These are phyloP conservation scores for Apiotrichum gracile DNA, from an alignment of 1,284 basidiomycete species.

Conservation along the genomic window DNA sequence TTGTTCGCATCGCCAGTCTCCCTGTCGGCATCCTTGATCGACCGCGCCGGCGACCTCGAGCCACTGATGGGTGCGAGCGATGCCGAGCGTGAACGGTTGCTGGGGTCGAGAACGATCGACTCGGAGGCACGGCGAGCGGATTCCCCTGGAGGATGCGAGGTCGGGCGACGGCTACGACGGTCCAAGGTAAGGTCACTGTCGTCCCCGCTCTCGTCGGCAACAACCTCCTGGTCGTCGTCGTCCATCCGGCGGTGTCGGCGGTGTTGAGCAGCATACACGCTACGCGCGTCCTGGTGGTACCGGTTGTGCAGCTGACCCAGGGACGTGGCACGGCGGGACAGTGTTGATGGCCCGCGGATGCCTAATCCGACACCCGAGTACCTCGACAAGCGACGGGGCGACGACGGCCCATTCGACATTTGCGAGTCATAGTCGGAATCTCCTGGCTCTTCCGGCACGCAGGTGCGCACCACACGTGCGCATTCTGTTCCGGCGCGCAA, in stretches of 20 bases:
- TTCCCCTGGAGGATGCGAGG: conserved; percentile 5
- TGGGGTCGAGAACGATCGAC: neutral
- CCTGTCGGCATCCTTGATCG: conserved; percentile 41
- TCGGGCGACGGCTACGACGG: conserved; percentile 8
- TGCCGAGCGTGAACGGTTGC: conserved; percentile 1
- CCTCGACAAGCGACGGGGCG: neutral
- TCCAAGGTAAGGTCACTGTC: conserved; percentile 15
- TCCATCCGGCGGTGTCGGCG: conserved; percentile 5
- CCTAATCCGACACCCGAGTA: conserved; percentile 14
- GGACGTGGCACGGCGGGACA: conserved; percentile 50
- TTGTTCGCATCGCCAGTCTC: conserved; percentile 15
- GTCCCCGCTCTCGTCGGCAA: conserved; percentile 27
- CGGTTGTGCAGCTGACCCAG: conserved; percentile 38
- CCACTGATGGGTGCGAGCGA: conserved; percentile 14
- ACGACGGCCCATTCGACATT: neutral
- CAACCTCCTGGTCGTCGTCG: conserved; percentile 34
- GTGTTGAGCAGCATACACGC: conserved; percentile 4
- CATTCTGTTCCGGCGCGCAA: conserved; percentile 84
- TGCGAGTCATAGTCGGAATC: conserved; percentile 8
- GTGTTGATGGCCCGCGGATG: conserved; percentile 27
- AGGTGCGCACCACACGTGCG: conserved; percentile 72
- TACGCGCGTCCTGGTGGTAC: conserved; percentile 33
- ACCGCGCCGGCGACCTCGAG: conserved; percentile 32
- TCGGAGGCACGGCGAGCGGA: conserved; percentile 13
- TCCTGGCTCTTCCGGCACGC: conserved; percentile 50